Evolutionary conservation across 495 filamentous ascomycete genomes (phyloP).

Genomic region (Penicillium fimorum): DNA sequence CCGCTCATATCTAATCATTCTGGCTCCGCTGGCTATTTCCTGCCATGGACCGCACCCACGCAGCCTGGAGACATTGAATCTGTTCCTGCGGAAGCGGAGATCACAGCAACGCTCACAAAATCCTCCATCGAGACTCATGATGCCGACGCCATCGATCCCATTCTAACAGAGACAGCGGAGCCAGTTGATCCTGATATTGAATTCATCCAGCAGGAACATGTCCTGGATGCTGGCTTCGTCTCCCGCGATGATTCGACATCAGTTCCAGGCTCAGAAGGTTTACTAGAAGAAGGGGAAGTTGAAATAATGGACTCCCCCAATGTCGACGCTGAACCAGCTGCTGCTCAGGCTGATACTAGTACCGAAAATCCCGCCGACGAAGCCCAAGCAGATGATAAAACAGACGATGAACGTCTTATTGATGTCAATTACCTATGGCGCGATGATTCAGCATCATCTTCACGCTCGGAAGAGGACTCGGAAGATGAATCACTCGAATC

Average conservation of each 20-base stretch:
- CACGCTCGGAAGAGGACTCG: not conserved
- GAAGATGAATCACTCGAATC: not conserved
- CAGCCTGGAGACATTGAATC: slow-evolving; percentile 14
- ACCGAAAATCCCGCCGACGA: not conserved
- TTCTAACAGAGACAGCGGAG: not conserved
- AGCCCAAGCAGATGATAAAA: not conserved
- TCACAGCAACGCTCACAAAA: not conserved
- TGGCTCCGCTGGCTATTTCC: slow-evolving; percentile 34
- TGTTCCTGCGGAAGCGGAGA: slow-evolving; percentile 1
- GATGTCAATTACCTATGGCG: not conserved
- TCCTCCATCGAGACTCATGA: not conserved
- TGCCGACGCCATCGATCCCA: not conserved
- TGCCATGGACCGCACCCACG: slow-evolving; percentile 12
- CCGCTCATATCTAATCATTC: slow-evolving; percentile 37
- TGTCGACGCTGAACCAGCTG: not conserved
- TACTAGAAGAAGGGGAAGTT: not conserved
- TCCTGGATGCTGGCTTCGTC: not conserved
- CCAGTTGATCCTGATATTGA: not conserved
- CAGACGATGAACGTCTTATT: not conserved
- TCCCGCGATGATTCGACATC: not conserved
- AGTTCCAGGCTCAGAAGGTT: not conserved
- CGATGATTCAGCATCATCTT: not conserved
- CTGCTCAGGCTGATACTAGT: not conserved
- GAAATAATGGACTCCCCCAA: not conserved
- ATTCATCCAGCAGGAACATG: not conserved